Evolutionary conservation across 768 basidiomycete species (phyloP).

Genomic region (Hebeloma cylindrosporum): DNA sequence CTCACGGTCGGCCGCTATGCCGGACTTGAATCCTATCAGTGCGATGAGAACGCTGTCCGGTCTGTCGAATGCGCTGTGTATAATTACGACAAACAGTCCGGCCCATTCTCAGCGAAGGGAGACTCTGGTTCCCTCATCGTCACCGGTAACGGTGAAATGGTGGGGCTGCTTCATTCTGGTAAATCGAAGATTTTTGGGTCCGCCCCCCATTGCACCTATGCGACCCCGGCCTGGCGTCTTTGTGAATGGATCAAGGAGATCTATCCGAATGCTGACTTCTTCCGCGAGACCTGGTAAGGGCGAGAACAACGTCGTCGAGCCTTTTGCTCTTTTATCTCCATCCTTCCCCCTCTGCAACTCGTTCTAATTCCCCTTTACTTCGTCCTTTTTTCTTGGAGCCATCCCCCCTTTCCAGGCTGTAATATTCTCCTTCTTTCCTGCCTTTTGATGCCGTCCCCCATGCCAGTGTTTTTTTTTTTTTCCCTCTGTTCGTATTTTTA

Average conservation of each 20-base stretch:
- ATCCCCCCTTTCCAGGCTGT: no score
- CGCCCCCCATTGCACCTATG: constrained; percentile 4
- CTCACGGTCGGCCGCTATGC: constrained; percentile 38
- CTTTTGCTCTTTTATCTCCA: no score
- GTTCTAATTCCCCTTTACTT: no score
- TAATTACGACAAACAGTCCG: constrained; percentile 30
- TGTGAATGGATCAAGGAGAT: constrained; percentile 28
- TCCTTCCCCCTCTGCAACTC: no score
- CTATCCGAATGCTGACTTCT: constrained; percentile 32
- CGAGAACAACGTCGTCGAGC: no score
- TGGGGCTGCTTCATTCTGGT: constrained; percentile 11
- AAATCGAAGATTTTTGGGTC: background rate
- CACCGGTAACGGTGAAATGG: constrained; percentile 26
- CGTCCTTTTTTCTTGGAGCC: no score
- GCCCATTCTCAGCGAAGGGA: constrained; percentile 35
- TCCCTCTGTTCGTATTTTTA: no score
- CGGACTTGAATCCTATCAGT: constrained; percentile 34
- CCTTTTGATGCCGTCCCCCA: no score
- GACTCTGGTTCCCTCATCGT: constrained; percentile 43
- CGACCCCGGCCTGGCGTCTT: constrained; percentile 22
- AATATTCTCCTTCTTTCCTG: no score
- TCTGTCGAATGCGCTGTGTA: constrained; percentile 36
- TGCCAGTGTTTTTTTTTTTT: no score
- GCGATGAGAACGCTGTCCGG: constrained; percentile 20
- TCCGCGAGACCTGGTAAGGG: no score